Conservation (phyloP, 306 rosid species). For the Betula pendula region DNA sequence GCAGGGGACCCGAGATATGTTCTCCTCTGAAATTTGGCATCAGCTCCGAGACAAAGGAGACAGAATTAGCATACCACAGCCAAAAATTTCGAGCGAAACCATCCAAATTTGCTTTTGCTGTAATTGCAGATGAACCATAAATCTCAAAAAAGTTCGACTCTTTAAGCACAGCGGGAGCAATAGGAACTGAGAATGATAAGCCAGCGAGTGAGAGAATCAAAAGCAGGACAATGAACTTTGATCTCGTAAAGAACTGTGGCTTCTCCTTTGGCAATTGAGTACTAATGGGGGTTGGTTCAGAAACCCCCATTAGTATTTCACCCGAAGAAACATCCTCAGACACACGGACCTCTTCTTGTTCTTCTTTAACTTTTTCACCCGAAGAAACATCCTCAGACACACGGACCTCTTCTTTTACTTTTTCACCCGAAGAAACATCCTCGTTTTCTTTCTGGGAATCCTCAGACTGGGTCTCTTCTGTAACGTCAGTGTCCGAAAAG, state of each 20-base stretch:
- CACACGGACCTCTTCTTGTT: conserved; percentile 15
- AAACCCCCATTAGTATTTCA: not conserved
- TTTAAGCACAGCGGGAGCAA: conserved; percentile 37
- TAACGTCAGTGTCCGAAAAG: conserved; percentile 57
- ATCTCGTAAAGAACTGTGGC: conserved; percentile 32
- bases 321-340: too few relatives aligned
- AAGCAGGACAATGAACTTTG: conserved; percentile 44
- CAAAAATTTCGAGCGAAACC: conserved; percentile 32
- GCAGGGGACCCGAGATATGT: conserved; percentile 33
- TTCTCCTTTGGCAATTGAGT: conserved; percentile 33
- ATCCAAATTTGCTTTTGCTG: conserved; percentile 45
- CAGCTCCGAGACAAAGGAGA: conserved; percentile 39
- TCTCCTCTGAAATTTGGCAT: conserved; percentile 40
- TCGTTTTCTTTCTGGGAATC: conserved; percentile 51
- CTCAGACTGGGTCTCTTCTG: conserved; percentile 59
- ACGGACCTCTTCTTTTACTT: not conserved
- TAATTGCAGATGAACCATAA: conserved; percentile 32
- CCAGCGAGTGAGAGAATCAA: conserved; percentile 46
- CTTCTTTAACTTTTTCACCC: conserved; percentile 21
- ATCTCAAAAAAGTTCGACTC: conserved; percentile 26
- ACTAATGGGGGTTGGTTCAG: conserved; percentile 33
- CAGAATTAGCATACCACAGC: conserved; percentile 34
- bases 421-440: conserved; percentile 54
- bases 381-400: conserved; percentile 37
- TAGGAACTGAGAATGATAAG: conserved; percentile 31